Evolutionary conservation across 257 asterid species (phyloP), one percentile per base, ranked within the genome.

Genomic region (Paraleonurus japonicus): DNA sequence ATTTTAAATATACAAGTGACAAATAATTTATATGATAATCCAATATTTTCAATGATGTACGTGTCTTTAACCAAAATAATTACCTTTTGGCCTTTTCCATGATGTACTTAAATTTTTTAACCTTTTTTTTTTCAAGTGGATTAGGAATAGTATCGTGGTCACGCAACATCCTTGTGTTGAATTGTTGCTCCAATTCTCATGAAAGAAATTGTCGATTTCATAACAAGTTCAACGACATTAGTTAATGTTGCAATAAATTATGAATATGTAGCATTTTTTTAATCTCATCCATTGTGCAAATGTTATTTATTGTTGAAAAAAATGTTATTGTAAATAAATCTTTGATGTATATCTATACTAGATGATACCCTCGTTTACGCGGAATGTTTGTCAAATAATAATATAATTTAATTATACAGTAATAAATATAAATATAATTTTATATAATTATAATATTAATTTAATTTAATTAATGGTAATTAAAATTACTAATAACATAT

Each of bases 131-230:
- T 23, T 55, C 61, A 55, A 55, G 61, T 55, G 33, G 61, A 55
- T 55, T 24, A 33, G 61, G 23, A 55, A 16, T 20, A 1, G 22
- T 53, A 19, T 20, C 30, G 27, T 53, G 59, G 7, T 53, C 23
- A 24, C 1, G 27, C 17, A 9, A 32, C 48, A 33, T 33, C 50
- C 50, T n/a, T 33, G 30, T 4, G 35, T 27, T 11, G 16, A 57
- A 58, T 58, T 58, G 64, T 26, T 15, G 39, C 55, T 22, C 16
- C 37, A 55, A 32, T 35, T 68, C 54, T 53, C 64, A 68, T 33
- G 28, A 19, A 65, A 53, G 48, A 50, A 47, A 24, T 43, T 28
- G 61, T 48, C 20, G 20, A 30, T 32, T 67, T 67, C 32, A 67
- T 8, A 67, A 11, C 24, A 53, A 68, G 9, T 19, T 7, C 58